Base-by-base conservation (phyloP, 805 yeast species). In the Saturnispora serradocipensis region DNA sequence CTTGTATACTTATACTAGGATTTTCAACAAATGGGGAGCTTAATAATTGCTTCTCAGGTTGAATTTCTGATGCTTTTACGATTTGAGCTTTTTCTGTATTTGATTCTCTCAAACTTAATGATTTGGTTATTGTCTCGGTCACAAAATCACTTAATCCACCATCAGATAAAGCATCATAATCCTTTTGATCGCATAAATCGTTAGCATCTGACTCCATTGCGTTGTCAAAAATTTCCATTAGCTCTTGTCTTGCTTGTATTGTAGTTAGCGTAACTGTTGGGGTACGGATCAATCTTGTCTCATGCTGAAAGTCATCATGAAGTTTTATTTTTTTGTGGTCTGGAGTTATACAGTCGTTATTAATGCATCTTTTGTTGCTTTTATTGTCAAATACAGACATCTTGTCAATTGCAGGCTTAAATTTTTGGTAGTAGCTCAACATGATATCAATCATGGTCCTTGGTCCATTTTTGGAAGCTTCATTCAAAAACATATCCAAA, bases 261-360 rank as follows among this genome's bases (percentile, higher is more conserved):
- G 96, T 84, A 61, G 76, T 84, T 61, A 83, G 68, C 0, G 97
- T 89, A 56, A 85, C 75, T 0, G 96, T 88, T 0, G 95, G 95
- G 0, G 95, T 84, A 13, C 72, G 69, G 3, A 80, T 76, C 30
- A 57, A 48, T 44, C 55, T 59, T 25, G 61, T 46, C 7, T 52
- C 54, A 18, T 45, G 44, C 18, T 40, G 32, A 11, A 25, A 18
- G 5, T 50, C 46, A 8, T 44, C 47, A 27, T 27, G 42, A 9
- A 20, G 18, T 34, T 49, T 49, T 6, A 49, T 27, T 20, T 20
- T 49, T 42, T 49, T 49, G 18, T 16, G 51, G 25, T 43, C 40
- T 24, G 51, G 51, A 3, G 51, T 49, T 4, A 43, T 24, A 16
- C 24, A 48, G 13, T 42, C 51, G 22, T 22, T 25, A 15, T 20